Percentiles rank a stretch among this genome's conserved stretches.
These are phyloP conservation scores for Citropsis articulata DNA, from an alignment of 345 rosid species.

Conservation along the genomic window DNA sequence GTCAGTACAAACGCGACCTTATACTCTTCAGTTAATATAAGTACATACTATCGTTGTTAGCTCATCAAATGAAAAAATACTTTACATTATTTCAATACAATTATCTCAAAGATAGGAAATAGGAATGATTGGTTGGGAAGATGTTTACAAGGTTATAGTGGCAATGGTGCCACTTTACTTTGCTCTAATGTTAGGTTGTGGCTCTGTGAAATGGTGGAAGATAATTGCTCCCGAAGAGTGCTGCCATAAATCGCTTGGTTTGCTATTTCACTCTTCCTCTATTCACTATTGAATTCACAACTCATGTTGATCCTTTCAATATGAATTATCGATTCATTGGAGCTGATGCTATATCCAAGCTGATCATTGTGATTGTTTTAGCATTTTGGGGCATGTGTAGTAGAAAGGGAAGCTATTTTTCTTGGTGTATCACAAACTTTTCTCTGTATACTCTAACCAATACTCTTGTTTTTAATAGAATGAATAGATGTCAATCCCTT, in stretches of 20 bases:
- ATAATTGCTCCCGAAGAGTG: conserved; percentile 70
- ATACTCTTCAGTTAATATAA: too few relatives aligned
- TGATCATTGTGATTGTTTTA: conserved; percentile 46
- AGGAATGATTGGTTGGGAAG: conserved; percentile 71
- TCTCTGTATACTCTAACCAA: conserved; percentile 69
- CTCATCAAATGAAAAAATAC: not conserved
- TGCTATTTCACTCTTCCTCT: conserved; percentile 85
- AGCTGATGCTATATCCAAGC: conserved; percentile 67
- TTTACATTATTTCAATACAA: not conserved
- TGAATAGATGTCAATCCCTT: too few relatives aligned
- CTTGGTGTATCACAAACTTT: conserved; percentile 86
- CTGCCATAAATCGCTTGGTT: conserved; percentile 70
- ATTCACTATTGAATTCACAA: conserved; percentile 68
- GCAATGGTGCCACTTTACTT: conserved; percentile 84
- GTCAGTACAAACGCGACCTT: not conserved
- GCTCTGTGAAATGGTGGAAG: conserved; percentile 87
- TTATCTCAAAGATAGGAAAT: not conserved
- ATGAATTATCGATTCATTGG: conserved; percentile 63
- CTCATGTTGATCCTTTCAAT: conserved; percentile 65
- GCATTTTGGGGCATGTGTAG: conserved; percentile 64
- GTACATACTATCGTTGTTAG: not conserved
- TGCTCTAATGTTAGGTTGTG: conserved; percentile 74
- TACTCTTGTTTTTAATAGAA: conserved; percentile 39
- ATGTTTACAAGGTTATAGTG: conserved; percentile 68
- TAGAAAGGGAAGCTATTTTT: conserved; percentile 53